Base-by-base conservation (phyloP, 2,329 filamentous ascomycete genomes). In the Leptographium radiaticola region DNA sequence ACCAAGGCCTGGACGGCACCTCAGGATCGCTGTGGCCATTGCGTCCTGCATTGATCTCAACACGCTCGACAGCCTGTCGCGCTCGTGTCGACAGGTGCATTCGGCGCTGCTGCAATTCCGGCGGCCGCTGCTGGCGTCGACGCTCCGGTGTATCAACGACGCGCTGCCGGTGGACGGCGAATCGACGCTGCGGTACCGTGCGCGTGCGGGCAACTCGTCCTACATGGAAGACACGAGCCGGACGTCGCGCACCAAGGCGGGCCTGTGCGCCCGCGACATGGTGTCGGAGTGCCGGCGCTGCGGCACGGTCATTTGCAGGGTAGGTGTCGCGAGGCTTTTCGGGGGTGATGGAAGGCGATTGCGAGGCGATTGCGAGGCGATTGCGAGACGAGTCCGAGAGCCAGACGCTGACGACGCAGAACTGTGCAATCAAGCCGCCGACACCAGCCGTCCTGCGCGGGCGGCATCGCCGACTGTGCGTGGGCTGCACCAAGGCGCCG, bases 391-490 rank as follows among this genome's bases (percentile, higher is more conserved):
- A n/a, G n/a, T n/a, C n/a, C n/a, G 25, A 13, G 20, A 15, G 42
- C 20, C 50, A 38, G 2, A 10, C 25, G 49, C 44, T 52, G 18
- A 53, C 42, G 46, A n/a, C n/a, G 1, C 66, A 95, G 89, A 97
- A 97, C 62, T 97, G 91, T 68, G 84, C 84, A 7, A 85, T 88
- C 63, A 95, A 96, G 68, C 82, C 86, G 0, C 89, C 88, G 0
- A 80, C 84, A 3, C 74, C 76, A 2, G 72, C 76, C 36, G 75
- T 81, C 25, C 75, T 95, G 40, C 82, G 80, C 44, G 80, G 84
- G 57, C 83, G 91, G 42, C 85, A 94, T 65, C 86, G 91, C 50
- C 80, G 91, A 25, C 77, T 96, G 4, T 96, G 91, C 66, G 75
- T 75, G 9, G 76, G 81, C 11, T 96, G 91, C 65, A 77, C 81